Evolutionary conservation across 2,329 filamentous ascomycete species (phyloP), one percentile per base, ranked within the genome.

Genomic region (Aspergillus amoenus): DNA sequence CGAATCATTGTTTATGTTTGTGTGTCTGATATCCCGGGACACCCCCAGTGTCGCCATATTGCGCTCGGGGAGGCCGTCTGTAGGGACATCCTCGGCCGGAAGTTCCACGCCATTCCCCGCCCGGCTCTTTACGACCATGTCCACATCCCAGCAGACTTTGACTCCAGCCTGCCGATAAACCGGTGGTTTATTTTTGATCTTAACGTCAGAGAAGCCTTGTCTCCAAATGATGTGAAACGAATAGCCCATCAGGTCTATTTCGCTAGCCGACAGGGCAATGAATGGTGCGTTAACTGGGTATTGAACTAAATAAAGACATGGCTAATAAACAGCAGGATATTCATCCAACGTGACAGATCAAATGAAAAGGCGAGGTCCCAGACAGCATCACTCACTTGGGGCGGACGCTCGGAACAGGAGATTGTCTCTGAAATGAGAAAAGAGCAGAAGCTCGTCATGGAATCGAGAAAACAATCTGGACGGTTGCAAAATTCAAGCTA

Each of bases 171-270:
- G 2, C 60, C 62, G 6, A 34, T 66, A 3, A 59, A 61, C 34
- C 17, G 61, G 54, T 66, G 63, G 59, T 66, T 66, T 41, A 60
- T 66, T 39, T 50, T 64, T 39, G 63, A 66, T 51, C 24, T 64
- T 13, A 51, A 58, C 46, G 61, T 64, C 6, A 34, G 21, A 15
- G 40, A 57, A 30, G 30, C 22, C 39, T 57, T 65, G 4, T 57
- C 18, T 22, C 15, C 24, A n/a, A 54, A 53, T 9, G 56, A 59
- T 39, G 43, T 64, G 30, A 42, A 53, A 18, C 57, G 52, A 44
- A 15, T 66, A 42, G 61, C 64, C 5, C 60, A 66, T 52, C 24
- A 44, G 37, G 57, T 64, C 32, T 66, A 64, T 48, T 52, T 64
- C 40, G 63, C 59, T 43, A 66, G 63, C 45, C 55, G 45, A 42